Base-by-base conservation (phyloP, 192 early-diverging fungal species). In the Martensiomyces pterosporus region DNA sequence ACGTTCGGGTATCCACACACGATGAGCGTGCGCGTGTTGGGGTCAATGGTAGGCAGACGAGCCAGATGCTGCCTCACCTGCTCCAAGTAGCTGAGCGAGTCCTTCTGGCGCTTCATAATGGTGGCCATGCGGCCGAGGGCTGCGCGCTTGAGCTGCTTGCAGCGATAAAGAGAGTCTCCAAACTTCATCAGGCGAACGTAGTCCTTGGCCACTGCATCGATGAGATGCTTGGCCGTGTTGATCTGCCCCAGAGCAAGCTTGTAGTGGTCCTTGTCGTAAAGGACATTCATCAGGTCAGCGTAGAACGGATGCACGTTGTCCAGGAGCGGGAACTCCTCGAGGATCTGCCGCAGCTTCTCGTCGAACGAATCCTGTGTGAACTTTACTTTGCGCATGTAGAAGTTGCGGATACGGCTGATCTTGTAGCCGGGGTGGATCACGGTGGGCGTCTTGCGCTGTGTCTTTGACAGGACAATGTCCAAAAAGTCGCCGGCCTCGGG, bases 1-100 rank as follows among this genome's bases (percentile, higher is more conserved):
- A 99, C 97, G 68, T 99, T 99, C n/a, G 97, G 97, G 69, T 97
- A 98, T 22, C 97, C 97, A 65, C 97, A 99, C 40, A 99, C 87
- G 34, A 99, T 84, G 19, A 99, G 79, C 17, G 97, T 99, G 42
- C 97, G 85, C 29, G 97, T 99, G 82, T 98, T 99, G 53, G 97
- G 97, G 73, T 99, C 97, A 58, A 99, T 99, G 16, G 90, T 90
- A 17, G 97, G 97, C 43, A 99, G 77, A 79, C 97, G 90, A 16
- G 91, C 91, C 80, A 99, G 78, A 75, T 99, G 97, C 82, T 98
- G 95, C 55, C 97, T 82, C 49, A 99, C 97, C 76, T 98, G 94
- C 68, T 99, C 97, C 42, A 99, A 76, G 64, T 97, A 99, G 36
- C 87, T 88, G 48, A 99, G 76, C 52, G 81, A 84, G 72, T 99